phyloP scores from a whole-genome alignment of 2,329 filamentous ascomycete species.

The Venturia asperata region DNA sequence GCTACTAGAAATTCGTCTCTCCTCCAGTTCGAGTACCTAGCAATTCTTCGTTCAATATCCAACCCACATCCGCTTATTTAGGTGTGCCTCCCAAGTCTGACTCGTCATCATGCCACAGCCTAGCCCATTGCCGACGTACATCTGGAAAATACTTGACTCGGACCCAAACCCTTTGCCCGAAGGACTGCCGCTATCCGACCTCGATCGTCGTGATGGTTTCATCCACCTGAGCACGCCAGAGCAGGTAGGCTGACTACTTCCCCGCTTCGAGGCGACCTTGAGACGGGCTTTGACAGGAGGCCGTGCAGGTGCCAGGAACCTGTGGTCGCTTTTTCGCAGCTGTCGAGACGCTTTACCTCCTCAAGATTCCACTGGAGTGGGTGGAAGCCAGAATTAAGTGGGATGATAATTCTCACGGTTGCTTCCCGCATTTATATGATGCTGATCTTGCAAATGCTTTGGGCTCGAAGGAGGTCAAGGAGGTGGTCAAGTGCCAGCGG shows the following conservation, averaged over 20 bases:
- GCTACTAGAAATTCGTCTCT: no score
- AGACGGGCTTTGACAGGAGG: background rate
- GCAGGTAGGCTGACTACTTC: conserved; percentile 33
- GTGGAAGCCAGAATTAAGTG: conserved; percentile 19
- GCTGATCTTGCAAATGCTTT: conserved; percentile 14
- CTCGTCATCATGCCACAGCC: conserved; percentile 27
- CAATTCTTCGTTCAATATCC: no score
- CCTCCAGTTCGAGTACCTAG: no score
- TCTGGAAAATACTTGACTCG: conserved; percentile 56
- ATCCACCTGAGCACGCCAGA: conserved; percentile 52
- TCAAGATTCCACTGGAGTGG: conserved; percentile 6
- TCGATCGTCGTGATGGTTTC: conserved; percentile 55
- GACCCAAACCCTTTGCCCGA: conserved; percentile 48
- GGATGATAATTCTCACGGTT: conserved; percentile 3
- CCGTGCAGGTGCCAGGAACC: conserved; percentile 8
- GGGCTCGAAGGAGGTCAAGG: conserved; percentile 9
- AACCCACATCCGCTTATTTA: no score
- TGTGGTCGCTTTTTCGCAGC: conserved; percentile 10
- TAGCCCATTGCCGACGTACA: conserved; percentile 29
- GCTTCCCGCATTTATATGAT: conserved; percentile 20
- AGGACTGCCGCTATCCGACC: conserved; percentile 50
- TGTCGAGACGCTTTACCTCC: conserved; percentile 4
- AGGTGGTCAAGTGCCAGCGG: conserved; percentile 11
- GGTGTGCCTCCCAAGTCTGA: background rate
- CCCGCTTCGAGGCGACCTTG: background rate